These are phyloP conservation scores for Umbelopsis sp. DNA, from an alignment of 192 early-diverging fungal species.

Conservation along the genomic window DNA sequence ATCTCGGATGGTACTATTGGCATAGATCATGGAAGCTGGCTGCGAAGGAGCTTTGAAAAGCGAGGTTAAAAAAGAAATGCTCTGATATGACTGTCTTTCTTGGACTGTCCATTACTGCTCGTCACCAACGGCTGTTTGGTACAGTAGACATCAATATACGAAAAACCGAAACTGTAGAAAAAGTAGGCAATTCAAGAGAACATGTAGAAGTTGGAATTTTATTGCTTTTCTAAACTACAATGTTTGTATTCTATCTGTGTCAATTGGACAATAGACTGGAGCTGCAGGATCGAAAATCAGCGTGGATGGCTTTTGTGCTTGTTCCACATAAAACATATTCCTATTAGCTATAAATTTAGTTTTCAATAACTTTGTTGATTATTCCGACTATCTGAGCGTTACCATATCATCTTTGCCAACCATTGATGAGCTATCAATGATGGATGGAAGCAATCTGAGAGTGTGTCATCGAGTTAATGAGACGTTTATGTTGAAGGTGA, in stretches of 20 bases:
- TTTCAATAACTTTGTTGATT: no score
- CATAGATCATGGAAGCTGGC: constrained; percentile 14
- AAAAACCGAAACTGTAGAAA: no score
- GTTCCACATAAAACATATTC: constrained; percentile 3
- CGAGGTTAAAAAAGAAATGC: no score
- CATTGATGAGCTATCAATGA: constrained; percentile 32
- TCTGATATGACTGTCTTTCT: no score
- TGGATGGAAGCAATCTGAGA: constrained; percentile 64
- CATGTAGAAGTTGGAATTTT: no score
- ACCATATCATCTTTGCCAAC: constrained; percentile 40
- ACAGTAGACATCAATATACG: no score
- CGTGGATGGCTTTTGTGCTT: constrained; percentile 5
- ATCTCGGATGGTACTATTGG: neutral
- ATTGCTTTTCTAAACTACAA: no score
- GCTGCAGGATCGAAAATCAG: neutral
- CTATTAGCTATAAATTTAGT: neutral
- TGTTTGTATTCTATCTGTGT: neutral
- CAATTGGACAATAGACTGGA: neutral
- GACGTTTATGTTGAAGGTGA: neutral
- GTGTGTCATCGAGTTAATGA: neutral
- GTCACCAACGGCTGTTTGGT: no score
- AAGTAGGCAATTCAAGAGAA: no score
- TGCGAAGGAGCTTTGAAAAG: no score
- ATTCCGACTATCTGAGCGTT: neutral
- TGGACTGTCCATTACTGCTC: no score